Conservation (phyloP, 2,329 filamentous ascomycete genomes). For the Paraconiothyrium brasiliense region DNA sequence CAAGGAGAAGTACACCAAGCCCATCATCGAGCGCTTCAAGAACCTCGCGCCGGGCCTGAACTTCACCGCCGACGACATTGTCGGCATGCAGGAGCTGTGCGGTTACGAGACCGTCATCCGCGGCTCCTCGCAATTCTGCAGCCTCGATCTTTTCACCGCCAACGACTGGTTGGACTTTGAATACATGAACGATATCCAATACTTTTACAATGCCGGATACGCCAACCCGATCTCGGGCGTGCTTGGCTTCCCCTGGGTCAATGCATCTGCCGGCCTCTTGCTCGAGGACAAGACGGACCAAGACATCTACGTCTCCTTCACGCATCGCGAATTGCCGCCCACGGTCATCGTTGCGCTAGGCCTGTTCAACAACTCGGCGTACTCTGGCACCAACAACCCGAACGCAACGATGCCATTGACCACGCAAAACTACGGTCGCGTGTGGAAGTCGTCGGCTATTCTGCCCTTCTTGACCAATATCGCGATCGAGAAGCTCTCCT, state of each 20-base stretch:
- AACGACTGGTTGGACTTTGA: slow-evolving; percentile 74
- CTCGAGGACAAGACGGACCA: slow-evolving; percentile 60
- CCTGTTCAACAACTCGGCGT: slow-evolving; percentile 73
- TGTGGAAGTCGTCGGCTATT: slow-evolving; percentile 70
- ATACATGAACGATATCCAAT: slow-evolving; percentile 71
- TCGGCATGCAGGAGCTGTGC: slow-evolving; percentile 72
- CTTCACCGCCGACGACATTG: slow-evolving; percentile 70
- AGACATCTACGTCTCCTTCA: slow-evolving; percentile 74
- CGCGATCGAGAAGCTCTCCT: slow-evolving; percentile 72
- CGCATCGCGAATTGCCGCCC: slow-evolving; percentile 73
- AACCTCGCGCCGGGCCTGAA: slow-evolving; percentile 66
- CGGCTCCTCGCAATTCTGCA: slow-evolving; percentile 69
- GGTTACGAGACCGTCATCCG: slow-evolving; percentile 72
- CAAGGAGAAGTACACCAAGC: slow-evolving; percentile 65
- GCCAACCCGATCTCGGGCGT: slow-evolving; percentile 65
- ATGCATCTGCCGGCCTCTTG: slow-evolving; percentile 64
- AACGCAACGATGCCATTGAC: slow-evolving; percentile 73
- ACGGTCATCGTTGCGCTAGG: slow-evolving; percentile 73
- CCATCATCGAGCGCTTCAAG: slow-evolving; percentile 67
- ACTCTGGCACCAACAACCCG: slow-evolving; percentile 61
- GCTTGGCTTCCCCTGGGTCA: slow-evolving; percentile 73
- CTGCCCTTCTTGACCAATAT: slow-evolving; percentile 73
- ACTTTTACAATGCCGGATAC: slow-evolving; percentile 73
- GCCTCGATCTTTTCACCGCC: slow-evolving; percentile 65
- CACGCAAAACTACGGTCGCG: slow-evolving; percentile 69